These are phyloP conservation scores for Kodamaea nitidulidarum DNA, from an alignment of 805 yeast genomes.

Conservation along the genomic window DNA sequence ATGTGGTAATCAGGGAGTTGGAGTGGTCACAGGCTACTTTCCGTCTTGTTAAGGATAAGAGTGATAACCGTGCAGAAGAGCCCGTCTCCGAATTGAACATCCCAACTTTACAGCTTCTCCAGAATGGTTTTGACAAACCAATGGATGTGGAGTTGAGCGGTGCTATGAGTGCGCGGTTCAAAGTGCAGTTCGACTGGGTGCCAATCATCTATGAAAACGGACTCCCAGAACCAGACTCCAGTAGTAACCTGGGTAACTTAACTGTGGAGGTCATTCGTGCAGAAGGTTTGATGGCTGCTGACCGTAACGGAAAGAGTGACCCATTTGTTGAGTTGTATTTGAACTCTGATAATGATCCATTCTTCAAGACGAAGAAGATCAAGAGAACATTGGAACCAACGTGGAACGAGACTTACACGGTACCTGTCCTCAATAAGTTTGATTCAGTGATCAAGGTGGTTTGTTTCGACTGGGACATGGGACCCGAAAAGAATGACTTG, in stretches of 20 bases:
- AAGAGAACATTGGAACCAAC: slow-evolving; percentile 89
- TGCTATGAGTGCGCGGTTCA: slow-evolving; percentile 48
- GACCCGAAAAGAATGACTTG: slow-evolving; percentile 78
- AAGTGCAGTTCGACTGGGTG: slow-evolving; percentile 67
- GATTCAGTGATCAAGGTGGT: slow-evolving; percentile 55
- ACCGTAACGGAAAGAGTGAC: slow-evolving; percentile 87
- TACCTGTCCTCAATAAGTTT: slow-evolving; percentile 57
- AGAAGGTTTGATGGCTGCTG: slow-evolving; percentile 73
- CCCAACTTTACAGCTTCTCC: slow-evolving; percentile 62
- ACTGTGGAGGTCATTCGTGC: slow-evolving; percentile 62
- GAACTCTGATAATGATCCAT: slow-evolving; percentile 54
- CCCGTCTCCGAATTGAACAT: slow-evolving; percentile 58
- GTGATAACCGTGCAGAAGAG: slow-evolving; percentile 52
- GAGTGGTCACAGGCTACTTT: slow-evolving; percentile 66
- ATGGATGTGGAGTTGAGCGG: slow-evolving; percentile 47
- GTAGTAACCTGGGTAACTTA: slow-evolving; percentile 70
- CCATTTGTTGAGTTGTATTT: slow-evolving; percentile 74
- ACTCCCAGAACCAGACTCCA: slow-evolving; percentile 71
- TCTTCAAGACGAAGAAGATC: slow-evolving; percentile 71
- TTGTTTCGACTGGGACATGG: slow-evolving; percentile 90
- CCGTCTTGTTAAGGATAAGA: slow-evolving; percentile 54
- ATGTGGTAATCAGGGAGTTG: slow-evolving; percentile 70
- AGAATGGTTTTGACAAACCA: slow-evolving; percentile 62
- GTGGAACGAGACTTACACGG: slow-evolving; percentile 70
- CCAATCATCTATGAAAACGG: slow-evolving; percentile 57